Conservation (phyloP, 768 basidiomycete species). For the Gelatoporia subvermispora region DNA sequence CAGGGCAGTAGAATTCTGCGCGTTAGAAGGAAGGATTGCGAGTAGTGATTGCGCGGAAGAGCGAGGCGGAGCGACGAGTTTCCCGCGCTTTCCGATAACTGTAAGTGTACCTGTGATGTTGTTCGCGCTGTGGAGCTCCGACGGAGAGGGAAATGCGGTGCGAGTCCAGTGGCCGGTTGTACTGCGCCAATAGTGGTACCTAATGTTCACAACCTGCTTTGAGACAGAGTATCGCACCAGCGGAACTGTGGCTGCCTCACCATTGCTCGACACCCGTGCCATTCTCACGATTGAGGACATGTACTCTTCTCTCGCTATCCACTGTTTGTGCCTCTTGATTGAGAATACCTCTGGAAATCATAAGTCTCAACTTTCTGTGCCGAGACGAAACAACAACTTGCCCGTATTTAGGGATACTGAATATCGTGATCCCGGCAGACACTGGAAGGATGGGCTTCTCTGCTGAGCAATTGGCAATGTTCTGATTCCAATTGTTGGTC, state of each 20-base stretch:
- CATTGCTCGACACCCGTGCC: constrained; percentile 30
- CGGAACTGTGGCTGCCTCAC: constrained; percentile 12
- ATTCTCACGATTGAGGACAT: constrained; percentile 34
- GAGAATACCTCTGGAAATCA: constrained; percentile 23
- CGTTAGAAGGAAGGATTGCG: constrained; percentile 31
- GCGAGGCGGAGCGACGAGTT: constrained; percentile 21
- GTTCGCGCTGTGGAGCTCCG: constrained; percentile 20
- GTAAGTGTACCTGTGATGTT: constrained; percentile 33
- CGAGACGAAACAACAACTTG: constrained; percentile 6
- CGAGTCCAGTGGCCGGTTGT: constrained; percentile 28
- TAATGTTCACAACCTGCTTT: too few species aligned
- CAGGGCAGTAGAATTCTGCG: constrained; percentile 26
- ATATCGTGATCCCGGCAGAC: constrained; percentile 31
- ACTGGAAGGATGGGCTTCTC: constrained; percentile 27
- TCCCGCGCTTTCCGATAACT: constrained; percentile 35
- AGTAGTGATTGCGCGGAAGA: constrained; percentile 15
- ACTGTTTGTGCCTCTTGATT: constrained; percentile 31
- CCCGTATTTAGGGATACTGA: constrained; percentile 34
- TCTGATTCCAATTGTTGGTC: constrained; percentile 33
- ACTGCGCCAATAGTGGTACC: constrained; percentile 28
- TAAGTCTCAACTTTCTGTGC: background rate
- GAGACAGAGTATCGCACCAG: background rate
- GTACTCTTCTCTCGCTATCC: constrained; percentile 24
- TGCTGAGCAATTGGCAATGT: constrained; percentile 21
- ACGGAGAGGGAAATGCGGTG: constrained; percentile 24